Conservation (phyloP, 2,329 filamentous ascomycete genomes). For the Cercospora sp. region DNA sequence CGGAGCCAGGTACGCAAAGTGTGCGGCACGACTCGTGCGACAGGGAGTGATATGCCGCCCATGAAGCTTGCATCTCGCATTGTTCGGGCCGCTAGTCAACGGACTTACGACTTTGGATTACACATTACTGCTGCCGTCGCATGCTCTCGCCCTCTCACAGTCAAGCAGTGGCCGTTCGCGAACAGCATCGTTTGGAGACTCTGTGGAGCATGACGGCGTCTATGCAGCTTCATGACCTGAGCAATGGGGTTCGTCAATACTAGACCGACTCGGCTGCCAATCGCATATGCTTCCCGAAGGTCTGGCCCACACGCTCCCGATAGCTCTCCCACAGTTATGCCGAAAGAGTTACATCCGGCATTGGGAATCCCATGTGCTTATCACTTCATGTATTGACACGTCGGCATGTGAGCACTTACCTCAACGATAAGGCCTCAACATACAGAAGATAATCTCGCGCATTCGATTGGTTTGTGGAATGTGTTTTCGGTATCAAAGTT, state of each 20-base stretch:
- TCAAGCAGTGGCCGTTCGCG: neutral
- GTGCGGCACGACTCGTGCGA: neutral
- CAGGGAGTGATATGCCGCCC: neutral
- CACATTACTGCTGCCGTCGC: neutral
- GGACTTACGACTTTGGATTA: neutral
- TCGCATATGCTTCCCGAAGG: neutral
- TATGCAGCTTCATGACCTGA: neutral
- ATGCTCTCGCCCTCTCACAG: neutral
- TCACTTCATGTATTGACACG: neutral
- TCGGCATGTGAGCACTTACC: neutral
- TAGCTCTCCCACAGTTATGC: conserved; percentile 6
- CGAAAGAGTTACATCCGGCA: neutral
- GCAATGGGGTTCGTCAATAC: neutral
- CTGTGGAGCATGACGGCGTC: neutral
- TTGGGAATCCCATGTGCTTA: neutral
- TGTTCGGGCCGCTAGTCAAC: neutral
- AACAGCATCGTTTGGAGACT: neutral
- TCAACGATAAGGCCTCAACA: neutral
- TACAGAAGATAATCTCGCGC: neutral
- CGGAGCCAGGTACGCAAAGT: neutral
- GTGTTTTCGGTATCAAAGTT: conserved; percentile 10
- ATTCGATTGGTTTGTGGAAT: conserved; percentile 1
- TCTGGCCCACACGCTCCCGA: conserved; percentile 5
- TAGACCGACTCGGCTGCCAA: neutral
- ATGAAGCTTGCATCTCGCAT: neutral